Percentiles rank a stretch among this genome's conserved stretches.
Conservation (phyloP, 345 rosid genomes). For the Syzygium aqueum region DNA sequence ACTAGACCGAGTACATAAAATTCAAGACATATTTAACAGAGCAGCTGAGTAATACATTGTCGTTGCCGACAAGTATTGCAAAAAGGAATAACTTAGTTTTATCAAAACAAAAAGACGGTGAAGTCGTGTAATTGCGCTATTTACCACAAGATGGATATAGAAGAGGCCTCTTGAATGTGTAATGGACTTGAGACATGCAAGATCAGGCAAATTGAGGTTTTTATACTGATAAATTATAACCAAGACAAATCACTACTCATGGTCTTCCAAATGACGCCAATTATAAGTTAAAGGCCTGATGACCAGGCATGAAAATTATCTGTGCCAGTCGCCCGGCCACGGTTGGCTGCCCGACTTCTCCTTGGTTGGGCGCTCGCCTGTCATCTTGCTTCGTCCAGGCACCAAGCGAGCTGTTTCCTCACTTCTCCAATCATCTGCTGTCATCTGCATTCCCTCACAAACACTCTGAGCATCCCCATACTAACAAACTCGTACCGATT, state of each 20-base stretch:
- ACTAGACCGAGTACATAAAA: no score
- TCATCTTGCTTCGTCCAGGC: background rate
- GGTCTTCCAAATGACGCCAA: background rate
- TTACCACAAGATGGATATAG: background rate
- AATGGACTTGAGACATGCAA: background rate
- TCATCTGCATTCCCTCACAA: background rate
- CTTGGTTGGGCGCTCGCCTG: accelerated
- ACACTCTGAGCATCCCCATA: background rate
- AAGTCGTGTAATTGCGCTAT: background rate
- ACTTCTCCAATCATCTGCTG: background rate
- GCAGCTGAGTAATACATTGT: background rate
- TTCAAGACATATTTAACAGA: no score
- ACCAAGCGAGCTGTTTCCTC: background rate
- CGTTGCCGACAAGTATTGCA: background rate
- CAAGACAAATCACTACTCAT: background rate
- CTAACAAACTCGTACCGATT: background rate
- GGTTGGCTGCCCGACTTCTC: accelerated
- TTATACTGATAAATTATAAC: background rate
- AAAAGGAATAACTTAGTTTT: background rate
- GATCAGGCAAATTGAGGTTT: background rate
- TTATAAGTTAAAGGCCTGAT: background rate
- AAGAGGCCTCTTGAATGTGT: background rate
- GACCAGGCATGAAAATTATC: background rate
- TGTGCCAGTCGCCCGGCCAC: background rate
- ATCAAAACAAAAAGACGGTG: background rate